Evolutionary conservation across 129 eudicot species (phyloP).

Genomic region (Sambucus nigra): DNA sequence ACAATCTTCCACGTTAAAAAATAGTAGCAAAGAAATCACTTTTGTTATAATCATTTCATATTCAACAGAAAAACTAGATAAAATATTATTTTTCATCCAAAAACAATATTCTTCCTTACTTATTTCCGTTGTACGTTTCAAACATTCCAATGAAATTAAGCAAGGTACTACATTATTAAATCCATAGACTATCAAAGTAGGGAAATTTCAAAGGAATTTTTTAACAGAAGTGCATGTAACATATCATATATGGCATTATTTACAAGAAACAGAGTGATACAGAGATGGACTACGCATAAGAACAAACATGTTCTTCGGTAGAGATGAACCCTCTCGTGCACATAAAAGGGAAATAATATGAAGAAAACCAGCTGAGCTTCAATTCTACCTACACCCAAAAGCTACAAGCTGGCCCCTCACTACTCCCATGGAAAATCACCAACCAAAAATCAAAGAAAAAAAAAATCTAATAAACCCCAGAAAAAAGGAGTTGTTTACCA

Average conservation of each 20-base stretch:
- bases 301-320: neutral
- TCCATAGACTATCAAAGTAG: too few relatives aligned
- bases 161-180: too few relatives aligned
- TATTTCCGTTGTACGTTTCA: too few relatives aligned
- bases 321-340: neutral
- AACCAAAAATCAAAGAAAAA: neutral
- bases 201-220: neutral
- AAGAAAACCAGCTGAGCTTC: conserved; percentile 23
- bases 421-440: conserved; percentile 12
- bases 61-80: too few relatives aligned
- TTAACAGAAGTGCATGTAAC: neutral
- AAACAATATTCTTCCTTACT: too few relatives aligned
- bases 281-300: neutral
- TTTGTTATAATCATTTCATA: too few relatives aligned
- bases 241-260: neutral
- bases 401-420: conserved; percentile 27
- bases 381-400: conserved; percentile 14
- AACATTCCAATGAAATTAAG: too few relatives aligned
- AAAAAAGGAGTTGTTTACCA: neutral
- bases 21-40: too few relatives aligned
- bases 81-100: too few relatives aligned
- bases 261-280: neutral
- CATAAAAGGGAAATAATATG: neutral
- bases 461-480: neutral
- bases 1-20: too few relatives aligned